These are phyloP conservation scores for Coccomyxa sp. DNA, from an alignment of 139 green algal genomes.

Conservation along the genomic window DNA sequence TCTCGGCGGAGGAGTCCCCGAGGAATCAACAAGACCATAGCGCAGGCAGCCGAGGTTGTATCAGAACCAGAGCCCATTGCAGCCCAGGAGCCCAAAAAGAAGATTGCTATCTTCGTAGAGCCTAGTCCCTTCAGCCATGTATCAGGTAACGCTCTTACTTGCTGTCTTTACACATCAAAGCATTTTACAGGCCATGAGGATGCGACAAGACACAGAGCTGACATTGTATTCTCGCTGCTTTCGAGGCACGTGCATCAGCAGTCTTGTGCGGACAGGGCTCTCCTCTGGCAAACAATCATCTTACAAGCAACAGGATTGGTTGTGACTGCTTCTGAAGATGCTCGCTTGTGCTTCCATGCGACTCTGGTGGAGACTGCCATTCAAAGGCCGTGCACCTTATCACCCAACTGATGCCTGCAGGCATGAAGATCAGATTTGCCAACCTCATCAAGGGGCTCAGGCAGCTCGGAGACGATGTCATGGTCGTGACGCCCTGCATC, in stretches of 20 bases:
- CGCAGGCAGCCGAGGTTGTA: neutral
- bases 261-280: no score
- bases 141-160: conserved; percentile 33
- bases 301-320: no score
- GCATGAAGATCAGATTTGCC: conserved; percentile 91
- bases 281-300: no score
- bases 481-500: conserved; percentile 72
- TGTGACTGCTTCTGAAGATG: no score
- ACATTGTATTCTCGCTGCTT: neutral
- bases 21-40: neutral
- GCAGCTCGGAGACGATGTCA: conserved; percentile 80
- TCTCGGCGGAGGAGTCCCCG: neutral
- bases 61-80: neutral
- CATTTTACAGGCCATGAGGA: neutral
- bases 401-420: no score
- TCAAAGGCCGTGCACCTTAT: neutral
- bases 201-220: neutral
- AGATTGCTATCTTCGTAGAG: conserved; percentile 73
- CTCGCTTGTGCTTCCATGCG: no score
- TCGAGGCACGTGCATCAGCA: no score
- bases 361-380: no score
- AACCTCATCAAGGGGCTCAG: conserved; percentile 79
- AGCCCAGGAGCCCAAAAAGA: conserved; percentile 7
- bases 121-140: conserved; percentile 75
- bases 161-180: neutral